Percentiles rank a stretch among this genome's conserved stretches.
Conservation (phyloP, 2,329 filamentous ascomycete species). For the Pezicula radicicola region DNA sequence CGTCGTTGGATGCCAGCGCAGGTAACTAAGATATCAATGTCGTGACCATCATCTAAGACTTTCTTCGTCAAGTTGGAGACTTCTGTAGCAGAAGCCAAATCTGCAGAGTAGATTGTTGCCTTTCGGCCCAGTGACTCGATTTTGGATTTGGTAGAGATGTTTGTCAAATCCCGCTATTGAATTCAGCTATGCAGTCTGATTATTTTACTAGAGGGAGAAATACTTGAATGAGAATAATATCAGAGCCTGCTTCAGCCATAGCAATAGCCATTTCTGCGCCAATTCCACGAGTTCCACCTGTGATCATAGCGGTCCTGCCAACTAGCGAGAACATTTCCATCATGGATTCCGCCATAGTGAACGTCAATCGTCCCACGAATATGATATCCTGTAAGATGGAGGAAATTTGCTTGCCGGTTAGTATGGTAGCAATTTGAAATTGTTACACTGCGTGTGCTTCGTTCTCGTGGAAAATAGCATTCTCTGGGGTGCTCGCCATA, state of each 20-base stretch:
- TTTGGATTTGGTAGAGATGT: slow-evolving; percentile 48
- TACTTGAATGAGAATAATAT: slow-evolving; percentile 26
- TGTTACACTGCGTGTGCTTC: too few species aligned
- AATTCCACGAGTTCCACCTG: slow-evolving; percentile 24
- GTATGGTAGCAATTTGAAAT: too few species aligned
- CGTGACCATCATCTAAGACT: slow-evolving; percentile 55
- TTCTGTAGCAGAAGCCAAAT: slow-evolving; percentile 55
- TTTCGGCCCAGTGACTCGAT: slow-evolving; percentile 63
- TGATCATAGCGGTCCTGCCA: slow-evolving; percentile 25
- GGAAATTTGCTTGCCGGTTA: too few species aligned
- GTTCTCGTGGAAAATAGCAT: too few species aligned
- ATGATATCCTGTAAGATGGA: too few species aligned
- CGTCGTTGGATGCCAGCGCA: slow-evolving; percentile 83
- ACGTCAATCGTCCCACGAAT: too few species aligned
- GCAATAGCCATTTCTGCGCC: slow-evolving; percentile 21
- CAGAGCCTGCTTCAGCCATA: slow-evolving; percentile 25
- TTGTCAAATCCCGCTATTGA: not conserved
- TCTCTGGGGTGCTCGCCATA: too few species aligned
- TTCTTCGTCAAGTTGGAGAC: slow-evolving; percentile 55
- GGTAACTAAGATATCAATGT: slow-evolving; percentile 77
- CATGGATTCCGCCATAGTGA: not conserved
- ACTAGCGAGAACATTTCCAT: slow-evolving; percentile 16
- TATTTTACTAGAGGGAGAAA: not conserved
- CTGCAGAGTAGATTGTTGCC: slow-evolving; percentile 61
- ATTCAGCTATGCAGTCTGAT: not conserved